Conservation (phyloP, 306 rosid genomes). For the Adenanthera pavonina region DNA sequence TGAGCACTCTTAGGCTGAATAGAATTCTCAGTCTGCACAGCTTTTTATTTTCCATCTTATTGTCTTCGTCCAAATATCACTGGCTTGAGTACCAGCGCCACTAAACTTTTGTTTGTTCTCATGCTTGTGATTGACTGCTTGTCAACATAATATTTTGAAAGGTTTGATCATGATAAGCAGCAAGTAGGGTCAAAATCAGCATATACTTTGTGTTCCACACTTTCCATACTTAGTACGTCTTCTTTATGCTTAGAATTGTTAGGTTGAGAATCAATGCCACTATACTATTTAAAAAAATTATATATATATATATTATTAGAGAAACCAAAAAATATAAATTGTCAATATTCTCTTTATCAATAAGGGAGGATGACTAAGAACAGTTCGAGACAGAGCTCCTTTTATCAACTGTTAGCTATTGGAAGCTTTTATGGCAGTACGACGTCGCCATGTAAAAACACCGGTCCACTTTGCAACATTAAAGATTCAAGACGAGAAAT, state of each 20-base stretch:
- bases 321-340: too few species aligned
- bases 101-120: conserved; percentile 29
- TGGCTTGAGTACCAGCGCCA: conserved; percentile 17
- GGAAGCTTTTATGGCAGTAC: too few species aligned
- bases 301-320: too few species aligned
- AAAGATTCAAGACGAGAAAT: too few species aligned
- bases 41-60: conserved; percentile 34
- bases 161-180: conserved; percentile 29
- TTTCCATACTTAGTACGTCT: conserved; percentile 26
- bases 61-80: conserved; percentile 41
- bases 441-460: too few species aligned
- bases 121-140: conserved; percentile 40
- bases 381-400: too few species aligned
- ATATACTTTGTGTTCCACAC: conserved; percentile 21
- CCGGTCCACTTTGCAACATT: too few species aligned
- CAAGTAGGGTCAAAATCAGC: conserved; percentile 16
- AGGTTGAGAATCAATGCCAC: conserved; percentile 40
- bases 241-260: conserved; percentile 39
- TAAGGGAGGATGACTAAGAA: too few species aligned
- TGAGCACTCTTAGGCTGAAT: background rate
- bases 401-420: too few species aligned
- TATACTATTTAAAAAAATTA: background rate
- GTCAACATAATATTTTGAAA: conserved; percentile 29
- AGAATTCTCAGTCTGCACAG: conserved; percentile 14
- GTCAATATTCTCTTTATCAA: too few species aligned